Percentiles rank a stretch among this genome's conserved stretches.
These are phyloP conservation scores for Quercus lobata DNA, from an alignment of 331 rosid species.

Conservation along the genomic window DNA sequence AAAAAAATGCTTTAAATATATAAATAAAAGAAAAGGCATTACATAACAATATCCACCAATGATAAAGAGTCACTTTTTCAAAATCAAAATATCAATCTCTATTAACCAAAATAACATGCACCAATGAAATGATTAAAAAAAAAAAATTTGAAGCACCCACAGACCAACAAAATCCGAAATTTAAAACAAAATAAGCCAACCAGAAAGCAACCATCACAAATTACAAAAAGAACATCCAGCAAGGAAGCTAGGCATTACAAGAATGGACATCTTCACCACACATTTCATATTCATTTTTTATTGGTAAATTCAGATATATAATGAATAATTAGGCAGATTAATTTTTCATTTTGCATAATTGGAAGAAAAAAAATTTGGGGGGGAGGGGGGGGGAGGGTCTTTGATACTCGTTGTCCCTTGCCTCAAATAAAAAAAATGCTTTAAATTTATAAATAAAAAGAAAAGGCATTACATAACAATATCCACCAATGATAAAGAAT, in stretches of 20 bases:
- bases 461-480: slow-evolving; percentile 39
- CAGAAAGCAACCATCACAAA: neutral
- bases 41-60: slow-evolving; percentile 77
- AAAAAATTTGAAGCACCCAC: neutral
- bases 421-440: neutral
- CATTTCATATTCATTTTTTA: no score
- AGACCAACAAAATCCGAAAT: neutral
- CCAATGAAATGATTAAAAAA: neutral
- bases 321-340: no score
- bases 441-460: neutral
- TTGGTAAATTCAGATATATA: no score
- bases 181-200: neutral
- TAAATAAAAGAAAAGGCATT: neutral
- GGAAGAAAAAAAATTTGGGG: no score
- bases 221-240: neutral
- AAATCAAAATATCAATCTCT: neutral
- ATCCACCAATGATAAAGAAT: slow-evolving; percentile 56
- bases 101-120: neutral
- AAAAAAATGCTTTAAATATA: neutral
- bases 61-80: neutral
- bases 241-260: neutral
- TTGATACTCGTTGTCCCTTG: no score
- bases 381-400: no score
- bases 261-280: neutral
- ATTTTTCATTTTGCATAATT: no score